Percentiles rank a stretch among this genome's conserved stretches.
These are phyloP conservation scores for Kondoa malvinella DNA, from an alignment of 768 basidiomycete genomes.

Conservation along the genomic window DNA sequence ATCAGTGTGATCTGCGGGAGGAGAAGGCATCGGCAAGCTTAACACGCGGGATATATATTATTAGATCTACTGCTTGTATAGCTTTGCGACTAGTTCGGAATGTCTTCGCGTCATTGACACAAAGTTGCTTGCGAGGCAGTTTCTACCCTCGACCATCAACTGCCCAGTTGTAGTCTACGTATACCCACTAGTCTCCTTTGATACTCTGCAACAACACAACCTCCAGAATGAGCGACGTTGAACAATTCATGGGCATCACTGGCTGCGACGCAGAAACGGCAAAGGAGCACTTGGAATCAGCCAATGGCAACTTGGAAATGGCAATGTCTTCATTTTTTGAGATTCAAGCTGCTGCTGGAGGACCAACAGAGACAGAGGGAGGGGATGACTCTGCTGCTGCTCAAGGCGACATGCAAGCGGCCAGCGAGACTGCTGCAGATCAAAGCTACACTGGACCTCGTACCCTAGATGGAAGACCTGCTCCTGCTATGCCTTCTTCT, in stretches of 20 bases:
- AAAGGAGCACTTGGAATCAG: neutral
- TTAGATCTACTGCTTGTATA: too few relatives aligned
- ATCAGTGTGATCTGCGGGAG: too few relatives aligned
- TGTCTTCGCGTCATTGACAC: too few relatives aligned
- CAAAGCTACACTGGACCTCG: neutral
- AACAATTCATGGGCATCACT: neutral
- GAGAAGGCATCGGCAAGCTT: too few relatives aligned
- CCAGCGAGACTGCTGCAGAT: neutral
- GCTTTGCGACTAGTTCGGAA: too few relatives aligned
- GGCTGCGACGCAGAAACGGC: neutral
- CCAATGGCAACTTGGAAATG: neutral
- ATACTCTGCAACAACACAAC: neutral
- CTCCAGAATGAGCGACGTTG: neutral
- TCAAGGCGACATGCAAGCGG: neutral
- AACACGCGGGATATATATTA: too few relatives aligned
- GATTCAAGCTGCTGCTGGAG: slow-evolving; percentile 1
- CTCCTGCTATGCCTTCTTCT: neutral
- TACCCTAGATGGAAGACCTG: neutral
- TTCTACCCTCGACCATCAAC: too few relatives aligned
- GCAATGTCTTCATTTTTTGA: slow-evolving; percentile 1
- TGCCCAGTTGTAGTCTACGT: too few relatives aligned
- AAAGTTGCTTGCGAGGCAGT: too few relatives aligned
- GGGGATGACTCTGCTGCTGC: neutral
- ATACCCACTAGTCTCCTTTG: neutral
- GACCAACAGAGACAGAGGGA: neutral